Percentiles rank a stretch among this genome's conserved stretches.
Evolutionary conservation across 495 filamentous ascomycete genomes (phyloP).

Genomic region (Podospora conica): DNA sequence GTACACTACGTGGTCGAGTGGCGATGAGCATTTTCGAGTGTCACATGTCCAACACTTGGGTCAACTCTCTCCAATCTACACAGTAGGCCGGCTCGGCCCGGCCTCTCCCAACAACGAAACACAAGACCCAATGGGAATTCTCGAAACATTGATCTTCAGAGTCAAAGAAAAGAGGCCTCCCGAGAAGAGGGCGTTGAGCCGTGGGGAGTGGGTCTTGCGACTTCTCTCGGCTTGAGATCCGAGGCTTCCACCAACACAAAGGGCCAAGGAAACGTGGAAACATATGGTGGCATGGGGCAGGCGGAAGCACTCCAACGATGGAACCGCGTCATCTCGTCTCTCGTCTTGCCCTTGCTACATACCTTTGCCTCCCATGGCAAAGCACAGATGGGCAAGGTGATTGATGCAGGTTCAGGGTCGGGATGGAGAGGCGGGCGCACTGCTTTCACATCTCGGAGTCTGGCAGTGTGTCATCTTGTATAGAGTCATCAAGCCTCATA

Average conservation of each 20-base stretch:
- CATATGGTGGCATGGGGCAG: no score
- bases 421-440: background rate
- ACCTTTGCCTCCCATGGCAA: background rate
- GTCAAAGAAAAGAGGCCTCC: background rate
- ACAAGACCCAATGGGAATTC: background rate
- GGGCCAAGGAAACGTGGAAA: no score
- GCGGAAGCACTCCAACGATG: background rate
- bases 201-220: background rate
- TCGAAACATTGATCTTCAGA: background rate
- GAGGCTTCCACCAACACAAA: background rate
- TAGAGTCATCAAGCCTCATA: conserved; percentile 12
- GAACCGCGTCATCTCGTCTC: background rate
- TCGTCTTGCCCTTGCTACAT: background rate
- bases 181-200: background rate
- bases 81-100: background rate
- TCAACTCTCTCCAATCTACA: background rate
- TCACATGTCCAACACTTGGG: background rate
- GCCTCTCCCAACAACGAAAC: no score
- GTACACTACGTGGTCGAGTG: background rate
- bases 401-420: no score
- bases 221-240: background rate
- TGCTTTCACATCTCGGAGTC: background rate
- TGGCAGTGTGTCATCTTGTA: background rate
- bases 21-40: background rate
- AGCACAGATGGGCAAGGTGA: background rate